A percentile compares a stretch with the other conserved stretches of the same genome.
phyloP scores from a whole-genome alignment of 2,329 filamentous ascomycete species.

The Sporothrix phasma region DNA sequence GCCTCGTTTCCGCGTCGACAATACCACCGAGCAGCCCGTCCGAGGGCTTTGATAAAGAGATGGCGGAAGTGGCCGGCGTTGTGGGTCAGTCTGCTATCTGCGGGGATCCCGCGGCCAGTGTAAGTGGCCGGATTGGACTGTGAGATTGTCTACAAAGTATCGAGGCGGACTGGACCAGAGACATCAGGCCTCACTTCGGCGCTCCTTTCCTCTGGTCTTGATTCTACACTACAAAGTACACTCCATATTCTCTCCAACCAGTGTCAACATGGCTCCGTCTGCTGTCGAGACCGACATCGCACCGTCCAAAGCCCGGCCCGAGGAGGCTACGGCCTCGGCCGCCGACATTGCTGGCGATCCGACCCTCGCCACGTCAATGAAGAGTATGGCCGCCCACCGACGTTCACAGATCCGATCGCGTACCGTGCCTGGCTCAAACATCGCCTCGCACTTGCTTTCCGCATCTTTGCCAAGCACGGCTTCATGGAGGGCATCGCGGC shows the following conservation, averaged over 20 bases:
- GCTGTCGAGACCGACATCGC: neutral
- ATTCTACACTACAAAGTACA: neutral
- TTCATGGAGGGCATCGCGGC: conserved; percentile 53
- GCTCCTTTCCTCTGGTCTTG: neutral
- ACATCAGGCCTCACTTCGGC: neutral
- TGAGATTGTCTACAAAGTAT: neutral
- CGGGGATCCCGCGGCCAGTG: neutral
- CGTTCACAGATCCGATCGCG: conserved; percentile 23
- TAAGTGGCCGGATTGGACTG: neutral
- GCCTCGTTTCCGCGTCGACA: neutral
- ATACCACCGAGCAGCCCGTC: neutral
- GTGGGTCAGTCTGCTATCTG: conserved; percentile 8
- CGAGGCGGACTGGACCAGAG: neutral
- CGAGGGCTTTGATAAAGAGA: neutral
- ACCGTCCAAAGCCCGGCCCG: neutral
- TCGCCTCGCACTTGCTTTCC: conserved; percentile 43
- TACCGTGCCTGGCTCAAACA: conserved; percentile 44
- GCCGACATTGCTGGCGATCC: conserved; percentile 17
- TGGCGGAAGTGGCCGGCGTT: conserved; percentile 11
- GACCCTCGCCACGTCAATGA: conserved; percentile 15
- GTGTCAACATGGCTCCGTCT: conserved; percentile 13
- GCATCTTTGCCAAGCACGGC: conserved; percentile 46
- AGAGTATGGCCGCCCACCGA: conserved; percentile 16
- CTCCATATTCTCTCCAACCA: too few relatives aligned
- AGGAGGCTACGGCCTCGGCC: neutral